Base-by-base conservation (phyloP, 2,329 filamentous ascomycete species). In the Trichoderma pleuroti region DNA sequence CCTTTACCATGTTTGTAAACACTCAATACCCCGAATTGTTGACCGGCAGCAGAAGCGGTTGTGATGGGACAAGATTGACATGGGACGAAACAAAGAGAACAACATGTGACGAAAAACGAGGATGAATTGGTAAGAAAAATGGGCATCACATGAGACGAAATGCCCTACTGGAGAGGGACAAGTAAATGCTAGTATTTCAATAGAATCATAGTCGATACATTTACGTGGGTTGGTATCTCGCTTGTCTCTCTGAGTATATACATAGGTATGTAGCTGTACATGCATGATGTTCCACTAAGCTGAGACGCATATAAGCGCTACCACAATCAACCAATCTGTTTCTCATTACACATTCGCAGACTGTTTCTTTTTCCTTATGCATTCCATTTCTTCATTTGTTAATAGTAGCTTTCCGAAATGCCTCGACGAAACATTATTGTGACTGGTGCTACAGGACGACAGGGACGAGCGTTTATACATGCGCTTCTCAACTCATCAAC, bases 401-500 rank as follows among this genome's bases (percentile, higher is more conserved):
- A 26, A 65, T 34, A 9, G 6, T 6, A 4, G 24, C 9, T 16
- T 10, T 2, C 46, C 46, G 34, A 68, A 36, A 70, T 70, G 68
- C 7, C 52, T 54, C 24, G 28, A 12, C 52, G 49, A 26, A 70
- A 70, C 18, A 52, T 70, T 10, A 54, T 70, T 6, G 68, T 70
- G 14, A 70, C 60, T 14, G 68, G 68, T 16, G 68, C 68, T n/a
- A 70, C 68, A 12, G 68, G 68, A 11, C 59, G 52, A 16, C 68
- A 70, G 21, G 68, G 68, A 16, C 68, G 62, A 11, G 68, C 46
- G 1, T 70, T 70, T 9, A 49, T 70, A 9, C 68, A 70, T 14
- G 62, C 63, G 5, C 62, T 70, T 32, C 34, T 70, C 11, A 59
- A 24, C 18, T 18, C 68, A 5, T 7, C 52, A 14, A 60, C 57